phyloP scores from a whole-genome alignment of 2,329 filamentous ascomycete species.

The Pseudogymnoascus verrucosus region DNA sequence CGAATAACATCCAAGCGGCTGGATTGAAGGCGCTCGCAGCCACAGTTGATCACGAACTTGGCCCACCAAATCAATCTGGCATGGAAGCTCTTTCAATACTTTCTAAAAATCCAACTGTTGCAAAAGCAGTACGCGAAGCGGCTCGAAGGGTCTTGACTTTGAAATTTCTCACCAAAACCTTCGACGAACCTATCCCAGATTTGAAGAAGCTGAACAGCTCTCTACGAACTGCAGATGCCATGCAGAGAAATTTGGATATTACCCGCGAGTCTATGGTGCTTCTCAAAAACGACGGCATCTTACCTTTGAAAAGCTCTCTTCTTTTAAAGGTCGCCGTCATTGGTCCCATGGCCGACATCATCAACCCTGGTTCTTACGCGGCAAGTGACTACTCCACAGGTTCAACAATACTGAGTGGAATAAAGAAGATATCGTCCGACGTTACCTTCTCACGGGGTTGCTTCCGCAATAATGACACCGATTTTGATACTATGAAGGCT shows the following conservation, averaged over 20 bases:
- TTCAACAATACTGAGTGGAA: background rate
- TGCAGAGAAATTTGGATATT: conserved; percentile 13
- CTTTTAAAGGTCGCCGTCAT: conserved; percentile 16
- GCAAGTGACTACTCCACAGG: background rate
- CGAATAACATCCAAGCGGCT: conserved; percentile 10
- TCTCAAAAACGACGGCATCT: conserved; percentile 18
- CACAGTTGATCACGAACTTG: background rate
- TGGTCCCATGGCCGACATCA: conserved; percentile 16
- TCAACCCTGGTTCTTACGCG: conserved; percentile 16
- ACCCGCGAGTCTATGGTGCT: conserved; percentile 19
- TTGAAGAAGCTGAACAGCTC: background rate
- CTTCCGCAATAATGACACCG: background rate
- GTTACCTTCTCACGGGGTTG: background rate
- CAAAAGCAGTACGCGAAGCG: background rate
- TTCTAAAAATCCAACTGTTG: background rate
- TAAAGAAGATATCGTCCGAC: background rate
- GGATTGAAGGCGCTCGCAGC: background rate
- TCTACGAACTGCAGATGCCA: background rate
- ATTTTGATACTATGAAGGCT: background rate
- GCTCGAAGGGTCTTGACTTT: background rate
- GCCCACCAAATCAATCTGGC: background rate
- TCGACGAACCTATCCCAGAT: background rate
- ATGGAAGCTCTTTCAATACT: background rate
- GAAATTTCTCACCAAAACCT: background rate
- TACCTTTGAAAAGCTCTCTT: conserved; percentile 10